Base-by-base conservation (phyloP, 2,329 filamentous ascomycete species). In the Pyricularia sp. region DNA sequence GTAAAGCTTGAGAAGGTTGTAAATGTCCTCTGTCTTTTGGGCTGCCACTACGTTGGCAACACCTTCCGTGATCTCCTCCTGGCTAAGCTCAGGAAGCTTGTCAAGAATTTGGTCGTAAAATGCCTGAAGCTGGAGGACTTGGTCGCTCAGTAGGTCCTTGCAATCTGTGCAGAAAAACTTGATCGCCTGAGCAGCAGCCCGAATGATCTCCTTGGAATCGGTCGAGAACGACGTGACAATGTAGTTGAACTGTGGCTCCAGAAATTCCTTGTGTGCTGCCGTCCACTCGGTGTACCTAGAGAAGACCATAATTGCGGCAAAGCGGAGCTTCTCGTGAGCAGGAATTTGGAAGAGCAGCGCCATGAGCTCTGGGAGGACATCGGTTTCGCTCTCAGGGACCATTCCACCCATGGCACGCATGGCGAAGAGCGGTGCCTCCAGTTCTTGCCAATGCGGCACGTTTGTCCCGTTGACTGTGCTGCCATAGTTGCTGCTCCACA, bases 281-380 rank as follows among this genome's bases (percentile, higher is more conserved):
- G 96, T 99, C 94, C 94, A 99, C 75, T 97, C 93, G 0, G 96
- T 99, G 73, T 99, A 99, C 67, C 94, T 85, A 49, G 92, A 94
- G 26, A 99, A 84, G 3, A 96, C 93, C 92, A 99, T 97, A 72
- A 97, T 96, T 6, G 93, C 93, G 68, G 96, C 93, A 76, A 99
- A 99, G 8, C 93, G 91, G n/a, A 99, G 84, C 79, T 97, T 99
- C 76, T 97, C 91, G 71, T 99, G 94, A 72, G 90, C 88, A 0
- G 94, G 94, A 67, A 99, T 96, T 73, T 96, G 90, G 12, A 96
- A 91, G 68, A 99, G 86, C 65, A 99, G 81, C 22, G 93, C 93
- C 78, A 99, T 96, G 19, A 99, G 86, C 72, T 93, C 90, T 3
- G 92, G 90, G 55, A 99, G 81, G 70, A 99, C 90, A 53, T 91